Evolutionary conservation across 305 asterid species (phyloP).

Genomic region (Coffea humblotiana): DNA sequence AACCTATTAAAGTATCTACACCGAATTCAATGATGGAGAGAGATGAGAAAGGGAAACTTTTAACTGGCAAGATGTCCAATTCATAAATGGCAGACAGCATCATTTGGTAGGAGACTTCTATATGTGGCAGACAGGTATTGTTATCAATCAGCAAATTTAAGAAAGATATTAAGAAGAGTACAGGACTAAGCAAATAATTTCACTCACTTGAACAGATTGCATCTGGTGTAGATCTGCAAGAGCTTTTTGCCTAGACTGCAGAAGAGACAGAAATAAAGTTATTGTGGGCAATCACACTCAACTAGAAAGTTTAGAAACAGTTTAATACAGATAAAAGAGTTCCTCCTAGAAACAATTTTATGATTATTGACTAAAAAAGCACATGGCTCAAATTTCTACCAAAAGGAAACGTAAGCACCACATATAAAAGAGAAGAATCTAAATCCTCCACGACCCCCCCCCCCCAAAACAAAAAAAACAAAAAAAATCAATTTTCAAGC

Average conservation of each 20-base stretch:
- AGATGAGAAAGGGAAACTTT: not conserved
- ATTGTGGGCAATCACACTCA: not conserved
- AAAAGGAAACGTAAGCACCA: not conserved
- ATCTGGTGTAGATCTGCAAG: slow-evolving; percentile 82
- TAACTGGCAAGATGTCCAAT: not conserved
- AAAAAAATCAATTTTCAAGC: not conserved
- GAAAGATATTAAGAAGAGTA: slow-evolving; percentile 11
- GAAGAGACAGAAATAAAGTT: slow-evolving; percentile 16
- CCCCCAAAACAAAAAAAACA: too few species aligned
- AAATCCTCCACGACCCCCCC: too few species aligned
- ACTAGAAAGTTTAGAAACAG: not conserved
- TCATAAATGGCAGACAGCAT: not conserved
- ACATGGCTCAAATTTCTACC: not conserved
- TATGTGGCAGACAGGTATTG: slow-evolving; percentile 2
- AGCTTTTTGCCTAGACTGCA: slow-evolving; percentile 98
- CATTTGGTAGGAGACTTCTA: not conserved
- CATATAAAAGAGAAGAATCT: not conserved
- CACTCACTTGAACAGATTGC: slow-evolving; percentile 88
- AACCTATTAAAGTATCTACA: not conserved
- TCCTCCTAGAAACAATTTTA: not conserved
- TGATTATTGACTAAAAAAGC: not conserved
- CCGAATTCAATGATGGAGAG: not conserved
- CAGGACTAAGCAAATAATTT: slow-evolving; percentile 6
- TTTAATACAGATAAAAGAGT: not conserved
- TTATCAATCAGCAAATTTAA: slow-evolving; percentile 8